Evolutionary conservation across 192 early-diverging fungal genomes (phyloP).

Genomic region (Thamnidium elegans): DNA sequence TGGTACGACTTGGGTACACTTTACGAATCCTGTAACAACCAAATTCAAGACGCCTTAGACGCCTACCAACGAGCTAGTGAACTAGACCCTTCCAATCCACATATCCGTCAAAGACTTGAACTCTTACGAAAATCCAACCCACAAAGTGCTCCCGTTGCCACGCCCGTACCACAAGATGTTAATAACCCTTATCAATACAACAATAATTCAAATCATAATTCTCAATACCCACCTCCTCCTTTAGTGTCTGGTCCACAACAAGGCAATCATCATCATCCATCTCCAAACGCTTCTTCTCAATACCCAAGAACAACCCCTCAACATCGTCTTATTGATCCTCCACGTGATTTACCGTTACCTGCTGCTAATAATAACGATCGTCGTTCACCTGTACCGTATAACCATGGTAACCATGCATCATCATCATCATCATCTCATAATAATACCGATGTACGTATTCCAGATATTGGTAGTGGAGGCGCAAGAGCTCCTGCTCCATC

Average conservation of each 20-base stretch:
- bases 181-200: constrained; percentile 37
- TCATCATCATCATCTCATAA: not conserved
- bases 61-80: constrained; percentile 92
- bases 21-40: constrained; percentile 97
- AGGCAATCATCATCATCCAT: not conserved
- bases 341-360: not conserved
- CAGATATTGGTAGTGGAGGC: constrained; percentile 31
- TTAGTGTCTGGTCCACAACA: constrained; percentile 10
- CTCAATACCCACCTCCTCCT: constrained; percentile 12
- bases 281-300: not conserved
- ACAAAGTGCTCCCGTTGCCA: not conserved
- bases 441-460: constrained; percentile 27
- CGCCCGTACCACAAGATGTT: constrained; percentile 35
- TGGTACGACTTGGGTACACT: constrained; percentile 97
- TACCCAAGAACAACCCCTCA: constrained; percentile 3
- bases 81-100: constrained; percentile 79
- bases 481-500: constrained; percentile 32
- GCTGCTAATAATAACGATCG: not conserved
- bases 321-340: not conserved
- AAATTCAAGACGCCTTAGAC: constrained; percentile 93
- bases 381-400: not conserved
- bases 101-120: constrained; percentile 31
- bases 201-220: constrained; percentile 10
- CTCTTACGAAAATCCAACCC: constrained; percentile 24
- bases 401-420: too few relatives aligned